Evolutionary conservation across 2,329 filamentous ascomycete species (phyloP).

Genomic region (Ophiobolus disseminans): DNA sequence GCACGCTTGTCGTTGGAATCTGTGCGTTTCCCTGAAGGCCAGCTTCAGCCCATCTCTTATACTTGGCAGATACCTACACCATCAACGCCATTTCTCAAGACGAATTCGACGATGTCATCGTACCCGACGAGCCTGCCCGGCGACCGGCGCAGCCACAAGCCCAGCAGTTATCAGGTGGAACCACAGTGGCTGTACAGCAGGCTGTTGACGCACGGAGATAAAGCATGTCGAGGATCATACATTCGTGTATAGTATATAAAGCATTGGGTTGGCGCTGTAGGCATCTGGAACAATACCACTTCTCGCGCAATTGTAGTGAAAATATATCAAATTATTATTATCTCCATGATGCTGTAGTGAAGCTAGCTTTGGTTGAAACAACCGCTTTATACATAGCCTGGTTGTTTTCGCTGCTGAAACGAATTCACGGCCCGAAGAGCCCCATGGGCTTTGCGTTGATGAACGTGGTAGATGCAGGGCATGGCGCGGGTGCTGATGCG

Average conservation of each 20-base stretch:
- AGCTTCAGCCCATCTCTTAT: conserved; percentile 15
- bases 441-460: too few relatives aligned
- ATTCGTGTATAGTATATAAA: conserved; percentile 34
- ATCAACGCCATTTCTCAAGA: conserved; percentile 91
- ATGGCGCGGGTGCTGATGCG: too few relatives aligned
- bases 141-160: conserved; percentile 45
- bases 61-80: conserved; percentile 67
- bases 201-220: conserved; percentile 40
- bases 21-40: conserved; percentile 63
- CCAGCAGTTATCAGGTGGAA: conserved; percentile 29
- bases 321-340: conserved; percentile 6
- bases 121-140: conserved; percentile 74
- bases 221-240: conserved; percentile 19
- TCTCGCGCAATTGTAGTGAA: conserved; percentile 3
- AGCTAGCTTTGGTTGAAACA: too few relatives aligned
- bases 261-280: conserved; percentile 41
- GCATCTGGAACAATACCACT: conserved; percentile 24
- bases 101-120: conserved; percentile 93
- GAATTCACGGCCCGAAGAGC: too few relatives aligned
- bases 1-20: conserved; percentile 78
- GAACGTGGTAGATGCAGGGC: too few relatives aligned
- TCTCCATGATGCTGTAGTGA: too few relatives aligned
- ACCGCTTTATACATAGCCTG: too few relatives aligned
- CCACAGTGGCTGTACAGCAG: conserved; percentile 39
- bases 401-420: too few relatives aligned